Percentiles rank a stretch among this genome's conserved stretches.
These are phyloP conservation scores for Ensete ventricosum DNA, from an alignment of 176 grass and related monocot species.

Conservation along the genomic window DNA sequence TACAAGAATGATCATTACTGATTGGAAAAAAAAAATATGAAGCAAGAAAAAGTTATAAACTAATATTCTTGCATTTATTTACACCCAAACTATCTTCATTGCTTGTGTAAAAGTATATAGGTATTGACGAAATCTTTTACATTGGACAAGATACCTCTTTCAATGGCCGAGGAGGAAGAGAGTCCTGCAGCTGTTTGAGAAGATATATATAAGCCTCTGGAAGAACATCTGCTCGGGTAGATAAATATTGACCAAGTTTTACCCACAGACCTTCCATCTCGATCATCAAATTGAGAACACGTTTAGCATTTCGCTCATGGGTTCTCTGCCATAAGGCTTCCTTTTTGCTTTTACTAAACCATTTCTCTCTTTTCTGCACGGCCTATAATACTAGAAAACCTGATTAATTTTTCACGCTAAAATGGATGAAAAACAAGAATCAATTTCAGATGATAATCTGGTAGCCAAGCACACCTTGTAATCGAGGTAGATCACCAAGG, in stretches of 20 bases:
- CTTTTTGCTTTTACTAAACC: slow-evolving; percentile 53
- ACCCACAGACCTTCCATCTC: slow-evolving; percentile 96
- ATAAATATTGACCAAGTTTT: slow-evolving; percentile 92
- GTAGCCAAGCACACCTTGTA: slow-evolving; percentile 50
- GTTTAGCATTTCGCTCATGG: slow-evolving; percentile 72
- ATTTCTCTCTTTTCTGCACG: slow-evolving; percentile 70
- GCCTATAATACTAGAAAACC: slow-evolving; percentile 38
- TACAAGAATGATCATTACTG: background rate
- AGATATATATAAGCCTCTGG: slow-evolving; percentile 84
- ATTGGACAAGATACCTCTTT: slow-evolving; percentile 48
- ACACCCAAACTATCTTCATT: background rate
- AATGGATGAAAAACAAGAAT: slow-evolving; percentile 12
- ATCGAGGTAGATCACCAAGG: slow-evolving; percentile 64
- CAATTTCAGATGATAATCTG: background rate
- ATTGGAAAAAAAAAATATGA: background rate
- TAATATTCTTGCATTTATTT: background rate
- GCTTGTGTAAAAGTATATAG: background rate
- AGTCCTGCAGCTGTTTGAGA: slow-evolving; percentile 83
- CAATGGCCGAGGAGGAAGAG: slow-evolving; percentile 68
- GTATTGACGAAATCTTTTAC: background rate
- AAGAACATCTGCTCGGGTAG: slow-evolving; percentile 90
- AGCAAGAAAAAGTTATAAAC: background rate
- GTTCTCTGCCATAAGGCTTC: slow-evolving; percentile 61
- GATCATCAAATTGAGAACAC: slow-evolving; percentile 84
- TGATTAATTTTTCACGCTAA: background rate